Evolutionary conservation across 1,284 basidiomycete genomes (phyloP), one percentile per base, ranked within the genome.

Genomic region (Apiotrichum laibachii): DNA sequence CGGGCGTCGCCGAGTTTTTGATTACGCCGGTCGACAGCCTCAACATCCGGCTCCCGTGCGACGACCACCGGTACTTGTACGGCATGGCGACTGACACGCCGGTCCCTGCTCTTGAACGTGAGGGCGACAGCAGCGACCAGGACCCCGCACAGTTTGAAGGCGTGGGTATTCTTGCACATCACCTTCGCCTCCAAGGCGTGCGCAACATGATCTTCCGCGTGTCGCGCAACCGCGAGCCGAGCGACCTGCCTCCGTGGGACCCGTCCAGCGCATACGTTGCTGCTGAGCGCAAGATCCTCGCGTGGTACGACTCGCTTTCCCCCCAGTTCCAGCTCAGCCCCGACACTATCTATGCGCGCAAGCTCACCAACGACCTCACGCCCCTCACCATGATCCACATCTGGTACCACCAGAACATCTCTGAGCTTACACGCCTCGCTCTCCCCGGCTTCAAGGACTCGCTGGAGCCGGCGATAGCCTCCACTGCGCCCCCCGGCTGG

Each of bases 361-460:
- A 65, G 19, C 49, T 46, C 16, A 63, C 63, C 49, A 61, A 65
- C 44, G 56, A 65, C 48, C 58, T 67, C 42, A 57, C 63, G 12
- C 50, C 60, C 1, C 57, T 67, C 9, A 49, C 59, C 11, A 67
- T 67, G 65, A 54, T 67, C 4, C 63, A 67, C 21, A 39, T 67
- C 12, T 67, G 65, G 65, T 67, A 67, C 48, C 53, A 67, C 52
- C 37, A 40, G 35, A 62, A 64, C 44, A 19, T 61, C 18, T 54
- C 49, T 19, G 65, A 67, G 35, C 59, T 67, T 33, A 54, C 46
- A 0, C 61, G 65, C 22, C 49, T 63, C 1, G 61, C 65, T 1
- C 48, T 67, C 22, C 65, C 63, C 1, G 65, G 65, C 1, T 67
- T 67, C 40, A 43, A 55, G 6, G 63, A 65, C 21, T 63, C 61